Evolutionary conservation across 768 basidiomycete species (phyloP).

Genomic region (Russula virescens): DNA sequence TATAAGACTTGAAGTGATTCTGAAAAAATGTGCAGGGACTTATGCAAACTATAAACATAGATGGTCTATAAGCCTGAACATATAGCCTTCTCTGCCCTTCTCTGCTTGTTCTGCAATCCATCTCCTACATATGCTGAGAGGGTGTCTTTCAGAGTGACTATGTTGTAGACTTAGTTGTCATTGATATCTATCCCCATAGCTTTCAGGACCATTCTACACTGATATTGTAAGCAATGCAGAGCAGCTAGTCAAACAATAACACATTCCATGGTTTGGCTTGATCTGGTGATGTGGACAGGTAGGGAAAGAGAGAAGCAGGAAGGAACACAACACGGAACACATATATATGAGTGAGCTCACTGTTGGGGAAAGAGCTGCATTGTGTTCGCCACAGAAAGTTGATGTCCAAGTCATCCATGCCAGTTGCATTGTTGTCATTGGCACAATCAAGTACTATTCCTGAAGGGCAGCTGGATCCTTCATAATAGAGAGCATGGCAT

Average conservation of each 20-base stretch:
- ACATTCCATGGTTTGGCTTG: constrained; percentile 42
- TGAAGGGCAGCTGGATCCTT: constrained; percentile 58
- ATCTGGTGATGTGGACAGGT: constrained; percentile 31
- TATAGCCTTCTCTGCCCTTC: too few species aligned
- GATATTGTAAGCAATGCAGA: constrained; percentile 76
- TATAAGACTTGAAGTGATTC: too few species aligned
- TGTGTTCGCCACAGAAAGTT: constrained; percentile 76
- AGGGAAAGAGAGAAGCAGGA: constrained; percentile 34
- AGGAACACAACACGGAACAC: constrained; percentile 48
- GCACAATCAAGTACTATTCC: constrained; percentile 34
- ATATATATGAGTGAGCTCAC: constrained; percentile 59
- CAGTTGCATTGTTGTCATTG: constrained; percentile 18
- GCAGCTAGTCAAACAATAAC: constrained; percentile 69
- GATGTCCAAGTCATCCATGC: constrained; percentile 53
- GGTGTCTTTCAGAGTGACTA: constrained; percentile 58
- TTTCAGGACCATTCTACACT: constrained; percentile 73
- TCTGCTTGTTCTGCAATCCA: too few species aligned
- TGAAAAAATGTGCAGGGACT: too few species aligned
- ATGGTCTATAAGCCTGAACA: too few species aligned
- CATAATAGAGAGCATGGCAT: constrained; percentile 44
- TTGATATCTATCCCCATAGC: constrained; percentile 88
- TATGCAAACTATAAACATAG: too few species aligned
- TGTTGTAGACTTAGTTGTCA: constrained; percentile 71
- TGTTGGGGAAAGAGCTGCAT: constrained; percentile 45
- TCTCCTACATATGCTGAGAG: constrained; percentile 27